Evolutionary conservation across 2,329 filamentous ascomycete genomes (phyloP).

Genomic region (Verticillium tricorpus): DNA sequence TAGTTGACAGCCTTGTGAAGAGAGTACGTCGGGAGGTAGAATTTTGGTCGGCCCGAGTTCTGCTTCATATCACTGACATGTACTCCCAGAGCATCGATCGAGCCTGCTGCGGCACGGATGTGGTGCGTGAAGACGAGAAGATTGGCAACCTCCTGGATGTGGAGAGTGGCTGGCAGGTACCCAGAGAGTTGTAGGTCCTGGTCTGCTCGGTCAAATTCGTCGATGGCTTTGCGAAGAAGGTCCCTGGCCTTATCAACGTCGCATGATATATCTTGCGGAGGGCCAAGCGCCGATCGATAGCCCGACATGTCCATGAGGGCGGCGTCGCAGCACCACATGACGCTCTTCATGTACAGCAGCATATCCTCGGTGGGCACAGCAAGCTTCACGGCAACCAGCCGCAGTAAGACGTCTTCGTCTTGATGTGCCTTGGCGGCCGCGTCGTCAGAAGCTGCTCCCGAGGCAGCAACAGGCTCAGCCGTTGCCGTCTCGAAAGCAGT

Average conservation of each 20-base stretch:
- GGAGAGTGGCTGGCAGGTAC: constrained; percentile 36
- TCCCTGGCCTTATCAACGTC: constrained; percentile 34
- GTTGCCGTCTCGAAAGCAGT: not conserved
- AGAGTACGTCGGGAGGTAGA: constrained; percentile 50
- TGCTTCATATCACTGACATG: constrained; percentile 45
- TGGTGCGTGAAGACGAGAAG: constrained; percentile 52
- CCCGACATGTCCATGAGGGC: constrained; percentile 50
- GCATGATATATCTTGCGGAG: constrained; percentile 32
- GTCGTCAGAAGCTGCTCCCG: not conserved
- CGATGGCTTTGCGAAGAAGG: constrained; percentile 36
- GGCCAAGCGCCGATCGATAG: constrained; percentile 42
- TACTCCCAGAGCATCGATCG: constrained; percentile 39
- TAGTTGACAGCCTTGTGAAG: constrained; percentile 48
- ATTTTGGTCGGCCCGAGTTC: constrained; percentile 29
- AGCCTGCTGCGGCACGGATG: constrained; percentile 45
- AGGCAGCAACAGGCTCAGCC: not conserved
- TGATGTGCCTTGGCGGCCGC: not conserved
- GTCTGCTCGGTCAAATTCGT: constrained; percentile 43
- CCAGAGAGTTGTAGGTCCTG: constrained; percentile 39
- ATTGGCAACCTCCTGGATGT: constrained; percentile 45
- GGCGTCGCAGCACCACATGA: constrained; percentile 43
- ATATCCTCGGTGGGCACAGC: constrained; percentile 41
- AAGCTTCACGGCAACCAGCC: constrained; percentile 19
- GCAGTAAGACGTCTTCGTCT: not conserved
- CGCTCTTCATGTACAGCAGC: constrained; percentile 38